Evolutionary conservation across 805 yeast genomes (phyloP), one percentile per base, ranked within the genome.

Genomic region (Candida ovalis): DNA sequence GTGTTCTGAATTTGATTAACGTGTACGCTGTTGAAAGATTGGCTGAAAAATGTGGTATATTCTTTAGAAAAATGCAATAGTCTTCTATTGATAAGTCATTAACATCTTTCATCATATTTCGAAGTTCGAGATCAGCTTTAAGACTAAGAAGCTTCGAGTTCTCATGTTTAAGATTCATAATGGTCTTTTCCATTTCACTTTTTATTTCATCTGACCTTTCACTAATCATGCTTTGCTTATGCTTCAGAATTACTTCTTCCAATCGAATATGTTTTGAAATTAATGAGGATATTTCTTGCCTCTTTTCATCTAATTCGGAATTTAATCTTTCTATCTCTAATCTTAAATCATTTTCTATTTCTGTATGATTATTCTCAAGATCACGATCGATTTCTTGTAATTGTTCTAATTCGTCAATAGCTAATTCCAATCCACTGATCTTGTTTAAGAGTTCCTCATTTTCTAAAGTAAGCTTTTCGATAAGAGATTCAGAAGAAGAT

Each of bases 361-460:
- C 70, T 1, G 57, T 25, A 46, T 75, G 81, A 38, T 62, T 65
- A 10, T 70, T 72, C 46, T 80, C 84, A 27, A 82, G 62, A 42
- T 77, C 78, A 38, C 64, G 69, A 46, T 81, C 80, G 13, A 82
- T 58, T 27, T 70, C 72, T 47, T 75, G 76, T 28, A 82, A 54
- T 48, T 78, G 81, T 37, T 74, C 76, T 21, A 78, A 59, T 21
- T 78, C 82, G 1, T 64, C 57, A 0, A 82, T 58, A 2, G 76
- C 70, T 3, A 52, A 49, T 23, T 66, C 62, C n/a, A 79, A 57
- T 2, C 50, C 47, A 0, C 49, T 42, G 3, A 79, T 62, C 39
- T 70, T 63, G 3, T 58, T 59, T 8, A 51, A 53, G 1, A 80
- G 63, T n/a, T 57, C 62, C 2, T 58, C 50, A 51, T 71, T 77